These are phyloP conservation scores for Talaromyces marneffei DNA, from an alignment of 2,329 filamentous ascomycete species.

Conservation along the genomic window DNA sequence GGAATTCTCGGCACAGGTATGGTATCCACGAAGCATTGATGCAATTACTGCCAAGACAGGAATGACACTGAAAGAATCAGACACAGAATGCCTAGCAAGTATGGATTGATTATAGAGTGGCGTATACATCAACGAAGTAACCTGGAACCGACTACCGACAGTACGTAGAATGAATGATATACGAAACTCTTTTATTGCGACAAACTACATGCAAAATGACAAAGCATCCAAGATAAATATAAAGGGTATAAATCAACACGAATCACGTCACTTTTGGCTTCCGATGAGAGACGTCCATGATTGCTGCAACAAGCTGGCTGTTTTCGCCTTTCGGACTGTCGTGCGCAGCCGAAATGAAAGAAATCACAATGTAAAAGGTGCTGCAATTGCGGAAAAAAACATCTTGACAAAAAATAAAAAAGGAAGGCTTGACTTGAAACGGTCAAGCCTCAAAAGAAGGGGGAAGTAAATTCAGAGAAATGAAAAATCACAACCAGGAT, in stretches of 20 bases:
- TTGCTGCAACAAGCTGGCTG: neutral
- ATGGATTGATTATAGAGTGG: neutral
- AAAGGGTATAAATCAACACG: constrained; percentile 8
- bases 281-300: constrained; percentile 1
- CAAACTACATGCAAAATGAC: neutral
- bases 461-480: neutral
- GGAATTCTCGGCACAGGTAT: neutral
- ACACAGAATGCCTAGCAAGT: neutral
- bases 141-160: neutral
- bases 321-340: neutral
- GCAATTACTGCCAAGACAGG: neutral
- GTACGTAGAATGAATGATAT: neutral
- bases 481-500: neutral
- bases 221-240: neutral
- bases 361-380: neutral
- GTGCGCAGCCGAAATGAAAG: neutral
- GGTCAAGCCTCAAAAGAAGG: neutral
- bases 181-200: neutral
- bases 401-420: neutral
- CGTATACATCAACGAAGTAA: neutral
- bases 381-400: neutral
- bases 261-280: constrained; percentile 4
- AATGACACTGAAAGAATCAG: neutral
- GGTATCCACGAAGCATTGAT: neutral
- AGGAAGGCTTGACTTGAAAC: neutral